Evolutionary conservation across 129 eudicot species (phyloP), one percentile per base, ranked within the genome.

Genomic region (Sambucus nigra): DNA sequence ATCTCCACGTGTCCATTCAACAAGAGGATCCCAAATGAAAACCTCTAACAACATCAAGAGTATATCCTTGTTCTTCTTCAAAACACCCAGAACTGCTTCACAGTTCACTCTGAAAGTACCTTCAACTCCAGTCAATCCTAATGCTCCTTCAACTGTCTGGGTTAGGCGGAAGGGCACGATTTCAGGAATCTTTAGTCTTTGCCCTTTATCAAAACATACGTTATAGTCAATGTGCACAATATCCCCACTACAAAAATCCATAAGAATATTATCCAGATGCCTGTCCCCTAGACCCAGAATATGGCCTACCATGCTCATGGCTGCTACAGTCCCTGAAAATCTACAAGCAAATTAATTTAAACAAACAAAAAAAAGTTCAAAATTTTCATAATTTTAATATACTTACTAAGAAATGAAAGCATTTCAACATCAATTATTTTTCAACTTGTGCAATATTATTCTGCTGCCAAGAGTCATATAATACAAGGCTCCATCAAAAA

Each of bases 1-100:
- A 67, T 92, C 95, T 45, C 94, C 99, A 66, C 94, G 95, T 31
- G 99, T 92, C 99, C 99, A 92, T 57, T 92, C 99, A 68, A 86
- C 99, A 62, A 92, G 99, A 16, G 99, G 99, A 69, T 92, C 99
- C 99, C 99, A 92, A 40, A 86, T 85, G 64, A 92, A 92, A 54
- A 80, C 94, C 68, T 86, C 99, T 50, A 92, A 61, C 60, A 92
- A 51, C 99, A 92, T 92, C 59, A 92, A 75, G 45, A 92, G 65
- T 41, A 86, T 78, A 66, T 92, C 99, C 78, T 92, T 92, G 53
- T 92, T 92, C 67, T 80, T 75, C 80, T 78, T 92, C 62, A 92
- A 69, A 69, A 72, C 75, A 63, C 83, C 77, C 65, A 92, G 82
- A 69, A 92, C 82, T 58, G 87, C 81, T 78, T 92, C 99, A 77